These are phyloP conservation scores for Trichoderma hamatum DNA, from an alignment of 2,329 filamentous ascomycete genomes.

Conservation along the genomic window DNA sequence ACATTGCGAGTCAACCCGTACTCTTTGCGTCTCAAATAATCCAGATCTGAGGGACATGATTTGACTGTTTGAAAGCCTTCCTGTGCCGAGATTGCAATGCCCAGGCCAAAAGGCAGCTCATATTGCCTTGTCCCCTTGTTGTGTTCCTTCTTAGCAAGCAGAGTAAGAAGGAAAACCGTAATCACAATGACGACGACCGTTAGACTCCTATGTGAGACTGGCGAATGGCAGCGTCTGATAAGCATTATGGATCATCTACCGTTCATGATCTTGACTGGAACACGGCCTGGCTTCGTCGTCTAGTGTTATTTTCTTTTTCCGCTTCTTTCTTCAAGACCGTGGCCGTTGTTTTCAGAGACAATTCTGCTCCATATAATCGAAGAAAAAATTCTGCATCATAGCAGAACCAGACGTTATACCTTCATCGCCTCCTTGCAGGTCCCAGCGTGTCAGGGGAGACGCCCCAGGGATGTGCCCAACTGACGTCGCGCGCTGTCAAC, in stretches of 20 bases:
- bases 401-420: constrained; percentile 4
- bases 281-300: not conserved
- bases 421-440: not conserved
- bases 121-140: constrained; percentile 11
- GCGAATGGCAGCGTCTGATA: constrained; percentile 10
- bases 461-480: not conserved
- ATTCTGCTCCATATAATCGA: not conserved
- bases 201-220: constrained; percentile 6
- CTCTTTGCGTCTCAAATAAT: constrained; percentile 37
- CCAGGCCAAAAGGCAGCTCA: constrained; percentile 21
- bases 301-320: not conserved
- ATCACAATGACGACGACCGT: constrained; percentile 4
- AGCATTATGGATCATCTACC: constrained; percentile 16
- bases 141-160: not conserved
- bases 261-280: not conserved
- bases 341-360: not conserved
- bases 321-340: not conserved
- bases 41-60: constrained; percentile 35
- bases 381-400: not conserved
- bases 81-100: constrained; percentile 14
- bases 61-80: not conserved
- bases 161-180: not conserved
- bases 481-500: not conserved
- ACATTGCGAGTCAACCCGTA: constrained; percentile 47
- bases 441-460: not conserved